Base-by-base conservation (phyloP, 306 rosid genomes). In the Cercis canadensis region DNA sequence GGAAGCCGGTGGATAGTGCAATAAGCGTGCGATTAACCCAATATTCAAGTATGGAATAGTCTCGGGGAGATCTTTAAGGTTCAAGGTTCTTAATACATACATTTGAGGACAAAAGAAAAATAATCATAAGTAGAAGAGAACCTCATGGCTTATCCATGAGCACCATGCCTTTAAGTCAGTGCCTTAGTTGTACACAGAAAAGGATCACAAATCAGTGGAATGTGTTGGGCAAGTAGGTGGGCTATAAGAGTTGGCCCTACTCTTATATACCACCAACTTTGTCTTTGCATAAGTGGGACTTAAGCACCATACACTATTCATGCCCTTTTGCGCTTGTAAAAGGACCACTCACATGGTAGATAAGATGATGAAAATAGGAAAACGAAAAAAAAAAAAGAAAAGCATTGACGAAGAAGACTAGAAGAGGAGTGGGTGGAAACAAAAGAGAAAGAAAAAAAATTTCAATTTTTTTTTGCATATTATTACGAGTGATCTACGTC, bases 271-370 rank as follows among this genome's bases (percentile, higher is more conserved):
- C 45, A 66, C 62, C 78, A 59, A 56, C 46, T 67, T 78, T 84
- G 78, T 69, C 84, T 67, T 72, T 70, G 73, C 39, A 15, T 57
- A 6, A 41, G 79, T 74, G 87, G 75, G 62, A 75, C 75, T 80
- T 65, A 62, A 71, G 76, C 82, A 67, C 77, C 83, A 81, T 70
- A 40, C 74, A 18, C 63, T 78, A 40, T 75, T 24, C 65, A 49
- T 16, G 34, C 80, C 72, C 76, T 80, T 68, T n/a, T 24, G 21
- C 72, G 69, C 70, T 12, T 49, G 24, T 36, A 43, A 67, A 78
- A 81, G 89, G 86, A 85, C 90, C 85, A 81, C 83, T 74, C 76
- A 78, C 83, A 73, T 73, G 82, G 15, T 57, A 65, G 16, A 71
- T 58, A 32, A 13, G 55, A 47, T 57, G 40, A 56, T 21, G 34